phyloP scores from a whole-genome alignment of 106 monocot genomes.

The Chionographis japonica region DNA sequence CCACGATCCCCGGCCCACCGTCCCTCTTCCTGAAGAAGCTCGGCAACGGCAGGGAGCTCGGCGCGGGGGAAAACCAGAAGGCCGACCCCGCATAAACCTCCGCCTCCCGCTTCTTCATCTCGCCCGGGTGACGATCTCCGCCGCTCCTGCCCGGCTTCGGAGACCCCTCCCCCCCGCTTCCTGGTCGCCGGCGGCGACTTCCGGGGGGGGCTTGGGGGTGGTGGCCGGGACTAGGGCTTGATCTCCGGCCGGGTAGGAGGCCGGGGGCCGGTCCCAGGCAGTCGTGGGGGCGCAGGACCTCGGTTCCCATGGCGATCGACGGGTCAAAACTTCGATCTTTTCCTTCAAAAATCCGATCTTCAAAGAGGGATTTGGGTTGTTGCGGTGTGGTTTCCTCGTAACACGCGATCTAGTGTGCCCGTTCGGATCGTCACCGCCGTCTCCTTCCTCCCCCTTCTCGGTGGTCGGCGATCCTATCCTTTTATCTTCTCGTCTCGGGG shows the following conservation, averaged over 20 bases:
- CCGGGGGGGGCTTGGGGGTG: background rate
- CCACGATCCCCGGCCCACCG: background rate
- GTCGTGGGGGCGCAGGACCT: conserved; percentile 4
- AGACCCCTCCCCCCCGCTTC: no score
- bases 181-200: background rate
- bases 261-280: background rate
- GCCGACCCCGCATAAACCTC: conserved; percentile 26
- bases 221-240: background rate
- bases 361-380: no score
- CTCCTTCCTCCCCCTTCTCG: no score
- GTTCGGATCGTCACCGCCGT: no score
- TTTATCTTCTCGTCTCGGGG: no score
- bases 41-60: conserved; percentile 37
- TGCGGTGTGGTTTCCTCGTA: no score
- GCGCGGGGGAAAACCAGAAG: conserved; percentile 20
- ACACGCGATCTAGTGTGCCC: no score
- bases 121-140: background rate
- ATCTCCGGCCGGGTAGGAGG: background rate
- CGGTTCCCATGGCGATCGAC: conserved; percentile 2
- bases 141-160: background rate
- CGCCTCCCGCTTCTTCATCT: background rate
- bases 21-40: background rate
- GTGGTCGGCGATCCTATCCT: no score
- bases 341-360: no score
- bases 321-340: no score